Evolutionary conservation across 179 eudicot genomes (phyloP), one percentile per base, ranked within the genome.

Genomic region (Pouteria campechiana): DNA sequence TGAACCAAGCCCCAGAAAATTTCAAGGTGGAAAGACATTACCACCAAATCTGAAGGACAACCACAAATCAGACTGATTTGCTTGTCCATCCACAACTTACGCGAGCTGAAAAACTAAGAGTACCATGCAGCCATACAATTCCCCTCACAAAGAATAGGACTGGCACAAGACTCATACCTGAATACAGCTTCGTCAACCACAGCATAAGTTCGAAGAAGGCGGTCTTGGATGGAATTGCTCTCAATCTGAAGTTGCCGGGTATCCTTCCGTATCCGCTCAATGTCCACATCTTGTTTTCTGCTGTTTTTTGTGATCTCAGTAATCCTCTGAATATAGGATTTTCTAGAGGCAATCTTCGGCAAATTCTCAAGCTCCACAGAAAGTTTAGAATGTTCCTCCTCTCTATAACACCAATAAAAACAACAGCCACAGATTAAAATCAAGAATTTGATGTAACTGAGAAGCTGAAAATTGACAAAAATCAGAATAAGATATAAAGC

Each of bases 241-340:
- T 81, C 93, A 41, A 75, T 34, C 52, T 72, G 79, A 52, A 82
- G 81, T 51, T 78, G 83, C 65, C 87, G 61, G 3, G 93, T 72
- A 1, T 82, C 87, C 51, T 68, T 75, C 22, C 78, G 60, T 19
- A 82, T 78, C 30, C 64, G 54, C 24, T 82, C 78, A 17, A 73
- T 60, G 57, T 82, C 93, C 20, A 36, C 44, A 30, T 82, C 81
- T 35, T 72, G 76, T 55, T 82, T 82, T 57, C 76, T 47, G 60
- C 83, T 75, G 64, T 78, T 82, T 63, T 78, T 82, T 1, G 93
- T 73, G 43, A 82, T 78, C 61, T 82, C 76, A 7, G 61, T 58
- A 44, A 82, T 57, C 51, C 78, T 68, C 50, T 69, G 56, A 34
- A 82, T 58, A 56, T 75, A 78, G 20, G 87, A 75, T 58, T 61